Evolutionary conservation across 768 basidiomycete species (phyloP), one percentile per base, ranked within the genome.

Genomic region (Chalciporus chontae): DNA sequence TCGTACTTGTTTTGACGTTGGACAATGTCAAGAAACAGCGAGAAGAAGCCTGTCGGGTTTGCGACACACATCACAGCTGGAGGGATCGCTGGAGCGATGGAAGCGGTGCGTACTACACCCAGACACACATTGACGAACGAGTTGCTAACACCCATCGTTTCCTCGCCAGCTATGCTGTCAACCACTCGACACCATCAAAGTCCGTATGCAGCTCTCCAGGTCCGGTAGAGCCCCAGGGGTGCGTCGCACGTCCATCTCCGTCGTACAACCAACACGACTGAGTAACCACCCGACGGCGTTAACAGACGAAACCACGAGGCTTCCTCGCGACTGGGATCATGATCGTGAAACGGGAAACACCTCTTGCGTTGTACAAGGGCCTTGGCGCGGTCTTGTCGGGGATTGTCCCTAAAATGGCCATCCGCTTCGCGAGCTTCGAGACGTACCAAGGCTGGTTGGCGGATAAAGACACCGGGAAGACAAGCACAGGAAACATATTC

Each of bases 401-500:
- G 10, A 99, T 99, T 67, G 92, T 97, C 8, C 96, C 96, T 1
- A 99, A 99, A 74, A 99, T 99, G 96, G 93, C 93, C 42, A 97
- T 94, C 64, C 88, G 96, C 31, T 99, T 98, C 67, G 94, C 95
- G 9, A 92, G 90, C 68, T 99, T 99, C 66, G 96, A 99, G 73
- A 77, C 84, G 40, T 99, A 99, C 78, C 94, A 95, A 69, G 79
- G 74, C 0, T 84, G 79, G 78, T 70, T 98, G 38, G 83, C 87
- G 3, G 82, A 91, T 59, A 76, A 78, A 52, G 67, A 75, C 34
- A 91, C 90, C 0, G 94, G 94, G 21, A 80, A 87, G 69, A 88
- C 94, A 5, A 80, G 75, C 44, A 77, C 88, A 3, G 84, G 87
- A 1, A 81, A 71, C 49, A 93, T 95, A 37, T 99, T 99, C 69